A percentile compares a stretch with the other conserved stretches of the same genome.
phyloP scores from a whole-genome alignment of 257 asterid species.

The Scutellaria baicalensis region DNA sequence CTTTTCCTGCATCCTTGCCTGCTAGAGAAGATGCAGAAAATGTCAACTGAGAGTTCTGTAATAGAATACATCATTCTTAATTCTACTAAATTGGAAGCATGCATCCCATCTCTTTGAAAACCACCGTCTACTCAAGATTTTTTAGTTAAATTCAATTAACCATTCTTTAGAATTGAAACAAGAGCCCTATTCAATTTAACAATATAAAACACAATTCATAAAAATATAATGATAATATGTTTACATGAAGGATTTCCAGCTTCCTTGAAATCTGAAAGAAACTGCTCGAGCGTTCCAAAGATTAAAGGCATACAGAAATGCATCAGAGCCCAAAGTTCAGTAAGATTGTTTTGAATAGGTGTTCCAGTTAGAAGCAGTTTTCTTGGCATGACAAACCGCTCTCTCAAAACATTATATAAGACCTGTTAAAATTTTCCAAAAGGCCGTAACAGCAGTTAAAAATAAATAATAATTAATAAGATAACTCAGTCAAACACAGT shows the following conservation, averaged over 20 bases:
- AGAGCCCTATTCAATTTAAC: background rate
- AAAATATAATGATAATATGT: conserved; percentile 15
- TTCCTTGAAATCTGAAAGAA: conserved; percentile 70
- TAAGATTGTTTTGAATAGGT: conserved; percentile 86
- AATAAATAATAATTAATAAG: background rate
- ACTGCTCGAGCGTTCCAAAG: conserved; percentile 75
- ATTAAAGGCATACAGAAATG: conserved; percentile 79
- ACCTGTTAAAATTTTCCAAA: conserved; percentile 41
- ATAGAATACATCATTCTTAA: background rate
- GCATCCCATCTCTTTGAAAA: background rate
- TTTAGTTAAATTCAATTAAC: background rate
- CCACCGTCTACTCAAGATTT: background rate
- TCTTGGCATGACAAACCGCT: conserved; percentile 73
- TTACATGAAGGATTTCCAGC: conserved; percentile 81
- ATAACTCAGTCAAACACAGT: conserved; percentile 1
- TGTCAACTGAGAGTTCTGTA: conserved; percentile 1
- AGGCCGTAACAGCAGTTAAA: background rate
- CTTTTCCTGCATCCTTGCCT: conserved; percentile 54
- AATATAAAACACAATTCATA: background rate
- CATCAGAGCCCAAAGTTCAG: conserved; percentile 94
- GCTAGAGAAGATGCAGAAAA: conserved; percentile 14
- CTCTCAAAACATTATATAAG: conserved; percentile 55
- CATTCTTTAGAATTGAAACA: background rate
- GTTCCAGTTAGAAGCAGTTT: conserved; percentile 95
- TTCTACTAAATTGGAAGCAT: background rate